Base-by-base conservation (phyloP, 495 filamentous ascomycete genomes). In the Tetracladium setigerum region DNA sequence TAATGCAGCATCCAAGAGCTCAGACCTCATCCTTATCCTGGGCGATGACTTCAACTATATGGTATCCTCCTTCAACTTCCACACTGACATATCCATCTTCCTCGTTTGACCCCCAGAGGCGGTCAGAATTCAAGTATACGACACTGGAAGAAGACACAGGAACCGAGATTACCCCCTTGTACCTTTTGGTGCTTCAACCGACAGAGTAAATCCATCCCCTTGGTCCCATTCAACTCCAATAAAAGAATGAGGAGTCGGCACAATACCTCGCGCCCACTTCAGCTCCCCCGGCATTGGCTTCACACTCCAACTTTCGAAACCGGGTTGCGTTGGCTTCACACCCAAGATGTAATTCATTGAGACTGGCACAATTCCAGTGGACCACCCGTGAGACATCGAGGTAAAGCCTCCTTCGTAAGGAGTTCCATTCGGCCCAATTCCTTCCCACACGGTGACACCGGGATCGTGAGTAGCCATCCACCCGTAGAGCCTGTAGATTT, bases 381-480 rank as follows among this genome's bases (percentile, higher is more conserved):
- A 57, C 68, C 68, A 71, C 0, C 62, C 68, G 40, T 69, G 67
- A 1, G 67, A 61, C 52, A 63, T 55, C 37, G 59, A 64, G 0
- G 64, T 67, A 43, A 63, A 71, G 1, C 38, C 54, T 7, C 55
- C 63, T 52, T 69, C 63, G 41, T 71, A 68, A 18, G 63, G 55
- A 10, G 41, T 47, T 10, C 69, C 69, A 15, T 55, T 47, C 0
- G 54, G 49, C 7, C 67, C 67, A 49, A 70, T 66, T 1, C 67
- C 69, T 49, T 73, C 66, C 66, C 66, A 68, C 30, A 58, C 49
- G 19, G 70, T 74, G 16, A 69, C 56, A 5, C 55, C 59, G 1
- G 69, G 70, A 53, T 74, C 70, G 30, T 66, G 55, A 8, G 44
- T 56, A 5, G 63, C 57, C 69, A 74, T 74, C 63, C 68, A 69